Evolutionary conservation across 2,329 filamentous ascomycete species (phyloP), one percentile per base, ranked within the genome.

Genomic region (Chaetomium strumarium): DNA sequence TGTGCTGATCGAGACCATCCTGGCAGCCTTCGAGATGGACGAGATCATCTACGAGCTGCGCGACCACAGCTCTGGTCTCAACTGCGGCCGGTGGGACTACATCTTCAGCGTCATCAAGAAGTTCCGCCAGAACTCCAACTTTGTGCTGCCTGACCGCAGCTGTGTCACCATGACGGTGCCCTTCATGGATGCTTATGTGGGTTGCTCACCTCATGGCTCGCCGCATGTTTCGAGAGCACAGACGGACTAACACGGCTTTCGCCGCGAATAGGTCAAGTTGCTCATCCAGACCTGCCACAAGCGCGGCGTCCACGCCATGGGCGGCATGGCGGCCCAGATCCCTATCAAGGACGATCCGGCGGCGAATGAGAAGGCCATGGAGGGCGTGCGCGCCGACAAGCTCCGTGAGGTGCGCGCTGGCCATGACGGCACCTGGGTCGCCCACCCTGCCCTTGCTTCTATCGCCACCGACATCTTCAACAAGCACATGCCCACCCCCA

Each of bases 61-160:
- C 56, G 92, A 97, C 68, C 93, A 99, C 78, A 92, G 86, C 70
- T 87, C 92, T 7, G 93, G 93, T 44, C 83, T 99, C 66, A 99
- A 99, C 83, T 97, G 93, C 73, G 93, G 93, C 60, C 87, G 93
- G 62, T 99, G 93, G 93, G 93, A 99, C 70, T 99, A 99, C 79
- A 97, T 99, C 75, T 99, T 99, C 80, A 93, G 87, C 70, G 90
- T 92, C 67, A 97, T 99, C 79, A 99, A 99, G 82, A 96, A 95
- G 73, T 96, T 97, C 86, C 89, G 93, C 68, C 84, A 96, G 66
- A 93, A 96, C 77, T 78, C 88, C 64, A 85, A 86, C 74, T 97
- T 97, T 68, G 84, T 97, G 52, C 85, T 99, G 17, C 93, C 93
- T 29, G 92, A 99, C 71, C 88, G 93, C 57, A 85, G 85, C 51